Conservation (phyloP, 176 grass and related monocot genomes). For the maize (Zea mays) region DNA sequence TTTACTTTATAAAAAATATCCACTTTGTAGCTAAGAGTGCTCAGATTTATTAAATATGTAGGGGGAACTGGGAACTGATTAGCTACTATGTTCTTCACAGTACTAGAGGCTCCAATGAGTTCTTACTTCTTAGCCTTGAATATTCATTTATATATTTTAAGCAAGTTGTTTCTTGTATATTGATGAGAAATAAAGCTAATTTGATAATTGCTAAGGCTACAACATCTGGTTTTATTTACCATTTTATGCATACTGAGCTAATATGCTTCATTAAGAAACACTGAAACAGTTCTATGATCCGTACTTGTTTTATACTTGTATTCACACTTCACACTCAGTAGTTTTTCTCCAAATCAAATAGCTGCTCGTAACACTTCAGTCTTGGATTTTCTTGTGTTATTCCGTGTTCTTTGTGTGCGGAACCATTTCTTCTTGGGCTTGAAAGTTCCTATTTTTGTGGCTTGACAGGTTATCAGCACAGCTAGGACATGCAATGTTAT, state of each 20-base stretch:
- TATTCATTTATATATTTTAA: background rate
- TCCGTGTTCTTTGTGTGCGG: background rate
- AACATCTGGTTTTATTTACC: background rate
- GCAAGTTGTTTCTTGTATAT: background rate
- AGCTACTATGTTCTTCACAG: background rate
- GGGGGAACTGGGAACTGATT: background rate
- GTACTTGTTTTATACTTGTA: background rate
- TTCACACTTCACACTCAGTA: background rate
- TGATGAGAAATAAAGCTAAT: background rate
- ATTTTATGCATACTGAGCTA: background rate
- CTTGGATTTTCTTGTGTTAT: background rate
- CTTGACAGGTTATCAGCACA: slow-evolving; percentile 89
- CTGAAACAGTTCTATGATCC: background rate
- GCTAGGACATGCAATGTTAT: slow-evolving; percentile 99
- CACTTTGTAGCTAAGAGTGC: background rate
- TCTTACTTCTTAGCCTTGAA: background rate
- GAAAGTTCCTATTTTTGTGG: background rate
- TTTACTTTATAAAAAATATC: background rate
- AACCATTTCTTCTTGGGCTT: background rate
- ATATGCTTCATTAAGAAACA: background rate
- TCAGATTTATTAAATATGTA: background rate
- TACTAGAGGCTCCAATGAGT: slow-evolving; percentile 10
- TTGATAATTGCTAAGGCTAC: background rate
- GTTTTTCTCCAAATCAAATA: background rate
- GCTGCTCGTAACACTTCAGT: background rate